Percentiles rank a stretch among this genome's conserved stretches.
Evolutionary conservation across 495 filamentous ascomycete species (phyloP).

Genomic region (Penicillium simplicissimum): DNA sequence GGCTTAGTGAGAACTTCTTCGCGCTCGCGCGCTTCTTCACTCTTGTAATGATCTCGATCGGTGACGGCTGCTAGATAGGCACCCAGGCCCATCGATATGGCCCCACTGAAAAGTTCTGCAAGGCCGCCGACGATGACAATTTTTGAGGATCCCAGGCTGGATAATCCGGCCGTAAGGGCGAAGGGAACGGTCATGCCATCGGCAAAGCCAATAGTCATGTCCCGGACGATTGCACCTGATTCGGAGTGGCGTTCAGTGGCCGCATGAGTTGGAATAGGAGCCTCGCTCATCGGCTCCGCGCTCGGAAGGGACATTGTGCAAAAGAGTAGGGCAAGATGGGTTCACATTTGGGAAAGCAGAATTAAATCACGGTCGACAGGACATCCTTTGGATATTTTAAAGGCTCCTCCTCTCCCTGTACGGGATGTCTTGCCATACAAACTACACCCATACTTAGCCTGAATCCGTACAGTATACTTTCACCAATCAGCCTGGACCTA

Average conservation of each 20-base stretch:
- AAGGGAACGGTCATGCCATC: conserved; percentile 69
- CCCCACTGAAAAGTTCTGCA: conserved; percentile 66
- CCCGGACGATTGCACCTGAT: conserved; percentile 14
- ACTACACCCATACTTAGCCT: neutral
- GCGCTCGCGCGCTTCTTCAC: conserved; percentile 46
- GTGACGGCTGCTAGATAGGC: conserved; percentile 57
- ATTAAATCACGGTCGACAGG: neutral
- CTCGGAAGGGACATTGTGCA: neutral
- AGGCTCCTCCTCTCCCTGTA: neutral
- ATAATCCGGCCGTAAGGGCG: conserved; percentile 62
- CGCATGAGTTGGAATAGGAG: conserved; percentile 2
- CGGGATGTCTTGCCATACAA: neutral
- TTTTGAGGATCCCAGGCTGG: conserved; percentile 55
- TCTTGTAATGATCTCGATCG: conserved; percentile 47
- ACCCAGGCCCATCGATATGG: conserved; percentile 71
- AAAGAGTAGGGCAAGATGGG: neutral
- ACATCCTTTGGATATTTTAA: neutral
- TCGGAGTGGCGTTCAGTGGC: conserved; percentile 1
- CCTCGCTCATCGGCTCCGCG: neutral
- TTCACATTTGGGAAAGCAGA: neutral
- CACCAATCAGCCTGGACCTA: neutral
- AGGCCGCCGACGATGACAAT: conserved; percentile 70
- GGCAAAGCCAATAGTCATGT: conserved; percentile 59
- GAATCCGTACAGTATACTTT: neutral
- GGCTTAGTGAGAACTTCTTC: conserved; percentile 43